These are phyloP conservation scores for Trichoderma sp. DNA, from an alignment of 2,329 filamentous ascomycete species.

Conservation along the genomic window DNA sequence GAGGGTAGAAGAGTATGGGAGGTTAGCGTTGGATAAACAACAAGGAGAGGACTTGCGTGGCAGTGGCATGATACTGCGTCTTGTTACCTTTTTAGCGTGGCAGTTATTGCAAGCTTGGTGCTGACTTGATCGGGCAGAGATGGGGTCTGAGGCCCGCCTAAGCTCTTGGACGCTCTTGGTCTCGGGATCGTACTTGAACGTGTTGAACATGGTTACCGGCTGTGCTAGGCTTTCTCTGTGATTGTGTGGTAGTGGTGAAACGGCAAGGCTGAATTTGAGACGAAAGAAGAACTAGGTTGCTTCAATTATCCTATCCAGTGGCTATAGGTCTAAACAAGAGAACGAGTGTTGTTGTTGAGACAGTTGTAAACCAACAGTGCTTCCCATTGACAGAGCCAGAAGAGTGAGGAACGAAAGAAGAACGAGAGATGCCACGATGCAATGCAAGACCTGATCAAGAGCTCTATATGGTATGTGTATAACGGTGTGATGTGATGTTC, in stretches of 20 bases:
- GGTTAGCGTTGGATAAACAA: constrained; percentile 1
- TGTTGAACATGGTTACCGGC: constrained; percentile 37
- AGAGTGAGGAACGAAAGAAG: not conserved
- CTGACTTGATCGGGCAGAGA: constrained; percentile 41
- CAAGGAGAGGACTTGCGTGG: not conserved
- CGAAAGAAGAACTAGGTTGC: not conserved
- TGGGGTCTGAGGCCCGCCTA: constrained; percentile 39
- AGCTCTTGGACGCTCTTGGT: constrained; percentile 41
- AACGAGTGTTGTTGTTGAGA: not conserved
- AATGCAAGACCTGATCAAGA: not conserved
- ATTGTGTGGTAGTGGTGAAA: not conserved
- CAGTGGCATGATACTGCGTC: not conserved
- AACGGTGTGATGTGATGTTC: not conserved
- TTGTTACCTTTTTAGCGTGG: constrained; percentile 41
- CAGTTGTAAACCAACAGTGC: not conserved
- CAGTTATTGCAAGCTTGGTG: constrained; percentile 44
- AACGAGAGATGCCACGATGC: not conserved
- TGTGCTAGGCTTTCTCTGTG: not conserved
- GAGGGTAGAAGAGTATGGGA: constrained; percentile 23
- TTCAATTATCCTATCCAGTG: not conserved
- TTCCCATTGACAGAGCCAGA: not conserved
- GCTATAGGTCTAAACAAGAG: constrained; percentile 1
- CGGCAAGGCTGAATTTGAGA: not conserved
- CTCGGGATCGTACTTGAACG: constrained; percentile 43
- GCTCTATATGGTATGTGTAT: not conserved